Base-by-base conservation (phyloP, 2,329 filamentous ascomycete species). In the Sphaerulina musiva region DNA sequence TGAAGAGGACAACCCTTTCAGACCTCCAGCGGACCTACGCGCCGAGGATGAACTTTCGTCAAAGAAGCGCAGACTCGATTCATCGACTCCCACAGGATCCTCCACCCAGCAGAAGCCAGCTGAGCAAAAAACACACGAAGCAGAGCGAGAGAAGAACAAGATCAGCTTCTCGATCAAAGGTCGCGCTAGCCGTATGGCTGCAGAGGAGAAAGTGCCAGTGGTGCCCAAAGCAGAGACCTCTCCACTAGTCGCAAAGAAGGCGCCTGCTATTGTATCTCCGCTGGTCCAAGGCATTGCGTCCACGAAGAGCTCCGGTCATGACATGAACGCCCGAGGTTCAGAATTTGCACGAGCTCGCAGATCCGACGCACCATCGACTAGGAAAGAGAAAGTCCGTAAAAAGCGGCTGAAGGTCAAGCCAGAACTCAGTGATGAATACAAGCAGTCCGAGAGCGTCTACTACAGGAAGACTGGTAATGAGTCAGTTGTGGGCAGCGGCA, bases 401-500 rank as follows among this genome's bases (percentile, higher is more conserved):
- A 87, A 79, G 68, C 82, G 86, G 31, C 73, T 82, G 10, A 93
- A 90, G 66, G 77, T 83, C 45, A 83, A 84, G 49, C 89, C 89
- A 2, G 80, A 77, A 4, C 74, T 97, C 1, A 74, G 85, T 0
- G 74, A 83, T 23, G 88, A 95, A 32, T 81, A 92, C 63, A 82
- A 83, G 9, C 76, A 78, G 5, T 95, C 91, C 0, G 86, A 92
- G 44, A 96, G 91, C 0, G 90, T 97, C 3, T 97, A 95, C 71
- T 95, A 86, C 73, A 81, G 92, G 59, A 97, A 96, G 68, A 91
- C 91, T 1, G 92, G 92, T n/a, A 95, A 97, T 63, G 92, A 95
- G 69, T 97, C 92, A 0, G 92, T 97, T 0, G 86, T 97, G 17
- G 92, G 92, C 12, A 95, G 92, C 42, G 92, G 92, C 9, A 97